Evolutionary conservation across 176 grass and related monocot species (phyloP).

Genomic region (Avena insularis): DNA sequence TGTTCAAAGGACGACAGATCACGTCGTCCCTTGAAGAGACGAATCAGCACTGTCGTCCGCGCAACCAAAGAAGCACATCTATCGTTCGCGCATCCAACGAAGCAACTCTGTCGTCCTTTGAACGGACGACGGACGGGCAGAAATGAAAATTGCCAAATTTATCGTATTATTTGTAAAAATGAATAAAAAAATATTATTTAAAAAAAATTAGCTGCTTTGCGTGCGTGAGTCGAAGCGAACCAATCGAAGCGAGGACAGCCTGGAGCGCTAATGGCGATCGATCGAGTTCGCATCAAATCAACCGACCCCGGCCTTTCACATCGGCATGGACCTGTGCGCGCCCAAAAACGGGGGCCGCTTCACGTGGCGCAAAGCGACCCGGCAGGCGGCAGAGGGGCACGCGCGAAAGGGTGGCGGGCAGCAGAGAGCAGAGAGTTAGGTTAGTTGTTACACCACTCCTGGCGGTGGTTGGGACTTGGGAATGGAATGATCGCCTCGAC

Average conservation of each 20-base stretch:
- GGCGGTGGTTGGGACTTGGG: background rate
- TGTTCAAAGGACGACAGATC: too few relatives aligned
- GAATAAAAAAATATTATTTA: too few relatives aligned
- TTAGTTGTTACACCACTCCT: background rate
- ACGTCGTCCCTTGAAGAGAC: too few relatives aligned
- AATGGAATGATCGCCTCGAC: conserved; percentile 10
- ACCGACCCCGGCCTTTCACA: background rate
- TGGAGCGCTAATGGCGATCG: conserved; percentile 20
- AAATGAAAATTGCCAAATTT: too few relatives aligned
- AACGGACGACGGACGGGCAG: too few relatives aligned
- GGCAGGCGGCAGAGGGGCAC: background rate
- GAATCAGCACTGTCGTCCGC: too few relatives aligned
- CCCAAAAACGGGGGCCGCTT: conserved; percentile 25
- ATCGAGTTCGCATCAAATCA: background rate
- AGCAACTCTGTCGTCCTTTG: too few relatives aligned
- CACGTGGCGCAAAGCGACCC: conserved; percentile 31
- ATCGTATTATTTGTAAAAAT: too few relatives aligned
- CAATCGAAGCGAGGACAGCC: background rate
- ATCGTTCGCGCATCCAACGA: too few relatives aligned
- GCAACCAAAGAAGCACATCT: too few relatives aligned
- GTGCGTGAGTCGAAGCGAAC: too few relatives aligned
- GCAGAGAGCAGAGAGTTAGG: background rate
- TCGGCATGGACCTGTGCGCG: background rate
- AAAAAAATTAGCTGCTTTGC: too few relatives aligned
- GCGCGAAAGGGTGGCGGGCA: background rate